Base-by-base conservation (phyloP, 2,329 filamentous ascomycete genomes). In the Hymenoscyphus fructigenus region DNA sequence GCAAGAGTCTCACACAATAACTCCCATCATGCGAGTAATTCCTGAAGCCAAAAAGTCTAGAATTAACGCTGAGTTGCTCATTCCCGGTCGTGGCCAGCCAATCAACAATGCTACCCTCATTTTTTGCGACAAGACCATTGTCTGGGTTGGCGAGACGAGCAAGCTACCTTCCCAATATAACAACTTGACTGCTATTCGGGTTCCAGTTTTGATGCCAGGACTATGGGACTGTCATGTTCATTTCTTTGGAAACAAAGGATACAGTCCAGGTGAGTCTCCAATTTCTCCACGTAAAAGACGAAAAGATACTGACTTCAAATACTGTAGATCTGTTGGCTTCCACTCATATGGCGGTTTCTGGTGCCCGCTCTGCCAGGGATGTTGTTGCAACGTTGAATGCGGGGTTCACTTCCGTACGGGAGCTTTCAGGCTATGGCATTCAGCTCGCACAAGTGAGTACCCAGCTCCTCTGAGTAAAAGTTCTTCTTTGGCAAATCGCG, bases 391-490 rank as follows among this genome's bases (percentile, higher is more conserved):
- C 80, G 1, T 75, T 83, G 7, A 75, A 81, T 67, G 77, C 78
- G 5, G 83, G 83, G 6, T 84, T 82, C 74, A 85, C 83, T 0
- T 82, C 79, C 10, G 76, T 84, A 2, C 76, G 82, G n/a, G 83
- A 85, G 67, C 72, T 83, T 12, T 81, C 76, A 1, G 82, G 82
- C 0, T 82, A 78, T 65, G 81, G 75, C 0, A 76, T 79, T 3
- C 80, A 84, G 50, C 69, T 83, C 14, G 73, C 76, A 32, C 29
- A 32, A 32, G 29, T 29, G 5, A 29, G 28, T 29, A 29, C 5
- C 5, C 28, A 29, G 28, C 28, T 5, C 5, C 5, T 29, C 28
- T 29, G 1, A 29, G 28, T 29, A 29, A 29, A 29, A 3, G 3
- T 29, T 5, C 5, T 29, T 5, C 3, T 29, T 29, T 3, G 28